phyloP scores from a whole-genome alignment of 2,329 filamentous ascomycete genomes.

The Fusarium virguliforme region DNA sequence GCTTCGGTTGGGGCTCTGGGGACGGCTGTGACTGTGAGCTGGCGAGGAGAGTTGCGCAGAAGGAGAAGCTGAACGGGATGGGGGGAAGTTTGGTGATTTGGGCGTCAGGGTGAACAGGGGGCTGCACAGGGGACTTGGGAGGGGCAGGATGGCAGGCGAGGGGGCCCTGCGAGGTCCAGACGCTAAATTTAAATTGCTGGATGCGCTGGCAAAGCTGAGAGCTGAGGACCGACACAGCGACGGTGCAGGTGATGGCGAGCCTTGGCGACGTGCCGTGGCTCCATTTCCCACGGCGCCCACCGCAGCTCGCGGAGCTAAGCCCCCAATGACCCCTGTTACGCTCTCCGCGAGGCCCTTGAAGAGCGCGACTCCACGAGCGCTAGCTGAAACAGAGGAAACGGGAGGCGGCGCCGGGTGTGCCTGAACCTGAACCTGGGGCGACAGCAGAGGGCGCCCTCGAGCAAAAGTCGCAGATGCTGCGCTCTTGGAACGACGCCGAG shows the following conservation, averaged over 20 bases:
- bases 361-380: slow-evolving; percentile 39
- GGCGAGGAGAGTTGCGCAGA: slow-evolving; percentile 35
- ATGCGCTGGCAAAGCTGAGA: slow-evolving; percentile 33
- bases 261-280: slow-evolving; percentile 35
- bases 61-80: slow-evolving; percentile 35
- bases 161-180: slow-evolving; percentile 35
- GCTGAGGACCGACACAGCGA: slow-evolving; percentile 29
- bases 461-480: slow-evolving; percentile 34
- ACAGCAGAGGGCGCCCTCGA: slow-evolving; percentile 23
- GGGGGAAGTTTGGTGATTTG: slow-evolving; percentile 51
- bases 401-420: slow-evolving; percentile 29
- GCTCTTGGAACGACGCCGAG: slow-evolving; percentile 51
- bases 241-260: slow-evolving; percentile 37
- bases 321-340: slow-evolving; percentile 43
- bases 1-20: slow-evolving; percentile 22
- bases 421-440: slow-evolving; percentile 6
- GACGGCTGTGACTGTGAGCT: slow-evolving; percentile 15
- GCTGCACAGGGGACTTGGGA: slow-evolving; percentile 42
- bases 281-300: slow-evolving; percentile 36
- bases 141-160: slow-evolving; percentile 46
- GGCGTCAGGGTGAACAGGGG: slow-evolving; percentile 51
- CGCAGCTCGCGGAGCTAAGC: slow-evolving; percentile 42
- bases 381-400: slow-evolving; percentile 40
- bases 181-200: slow-evolving; percentile 44
- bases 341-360: slow-evolving; percentile 39